Evolutionary conservation across 2,329 filamentous ascomycete species (phyloP), one percentile per base, ranked within the genome.

Genomic region (Scytalidium lignicola): DNA sequence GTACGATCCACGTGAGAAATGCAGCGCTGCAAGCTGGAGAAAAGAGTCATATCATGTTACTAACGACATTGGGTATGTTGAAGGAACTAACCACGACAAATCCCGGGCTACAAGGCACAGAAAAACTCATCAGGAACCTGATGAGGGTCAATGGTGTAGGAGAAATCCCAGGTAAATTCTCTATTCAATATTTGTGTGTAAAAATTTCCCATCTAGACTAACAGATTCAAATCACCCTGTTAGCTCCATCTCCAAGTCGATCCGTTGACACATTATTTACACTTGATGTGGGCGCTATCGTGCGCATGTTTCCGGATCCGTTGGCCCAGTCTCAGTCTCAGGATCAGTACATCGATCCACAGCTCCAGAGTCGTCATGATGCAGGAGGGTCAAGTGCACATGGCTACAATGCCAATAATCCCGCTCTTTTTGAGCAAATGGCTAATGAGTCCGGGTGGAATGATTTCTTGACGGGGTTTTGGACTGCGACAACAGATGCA

Each of bases 1-100:
- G 32, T 13, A 79, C 75, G 0, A 78, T 80, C 17, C 71, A 75
- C 45, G 72, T 71, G 0, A 74, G 75, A 2, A 73, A 75, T 5
- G 74, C 76, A 0, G 73, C 76, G 2, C 71, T 72, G 41, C 66
- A 23, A n/a, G 15, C 6, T 13, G 32, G 32, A n/a, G 32, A 7
- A n/a, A 5, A 37, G 15, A 22, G 28, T 17, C 15, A 13, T 5
- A 13, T 13, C 15, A 37, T 37, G 32, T 13, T 37, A 4, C 6
- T 37, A 13, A 13, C 32, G 32, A 37, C 32, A 7, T 13, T 37
- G n/a, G 15, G 32, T 13, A 37, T 37, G 4, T 13, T 37, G 5
- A 13, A 37, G 4, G 32, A 37, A n/a, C 32, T 37, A 5, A 13
- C 32, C 6, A 13, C 15, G 6, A 13, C 32, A 37, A 37, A 7